Evolutionary conservation across 2,329 filamentous ascomycete genomes (phyloP).

Genomic region (Botryotinia globosa): DNA sequence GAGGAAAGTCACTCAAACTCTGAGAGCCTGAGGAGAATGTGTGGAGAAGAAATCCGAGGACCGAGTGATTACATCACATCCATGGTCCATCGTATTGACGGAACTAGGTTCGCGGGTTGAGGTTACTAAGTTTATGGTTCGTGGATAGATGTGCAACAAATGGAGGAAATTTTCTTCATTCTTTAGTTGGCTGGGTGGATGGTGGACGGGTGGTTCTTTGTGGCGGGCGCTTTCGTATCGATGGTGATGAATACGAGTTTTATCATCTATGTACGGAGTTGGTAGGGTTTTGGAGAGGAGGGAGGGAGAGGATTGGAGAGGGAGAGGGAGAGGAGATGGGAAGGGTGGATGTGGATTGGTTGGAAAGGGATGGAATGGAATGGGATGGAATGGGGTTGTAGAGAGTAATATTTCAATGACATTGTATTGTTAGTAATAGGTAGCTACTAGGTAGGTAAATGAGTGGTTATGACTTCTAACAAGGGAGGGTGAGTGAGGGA

Average conservation of each 20-base stretch:
- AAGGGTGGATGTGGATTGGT: background rate
- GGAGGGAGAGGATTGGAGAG: too few species aligned
- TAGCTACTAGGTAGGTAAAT: too few species aligned
- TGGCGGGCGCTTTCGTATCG: background rate
- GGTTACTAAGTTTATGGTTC: constrained; percentile 7
- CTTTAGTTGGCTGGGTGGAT: too few species aligned
- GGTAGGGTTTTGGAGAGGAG: too few species aligned
- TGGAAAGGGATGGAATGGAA: background rate
- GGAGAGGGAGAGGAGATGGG: background rate
- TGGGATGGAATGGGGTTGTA: too few species aligned
- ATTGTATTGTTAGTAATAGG: background rate
- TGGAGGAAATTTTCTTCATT: background rate
- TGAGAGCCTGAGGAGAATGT: too few species aligned
- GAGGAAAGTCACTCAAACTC: too few species aligned
- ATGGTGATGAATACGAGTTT: too few species aligned
- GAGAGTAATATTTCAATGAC: background rate
- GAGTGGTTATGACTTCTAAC: background rate
- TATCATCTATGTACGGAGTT: too few species aligned
- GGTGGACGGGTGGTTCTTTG: background rate
- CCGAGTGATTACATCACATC: too few species aligned
- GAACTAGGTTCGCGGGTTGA: background rate
- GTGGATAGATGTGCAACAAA: constrained; percentile 6
- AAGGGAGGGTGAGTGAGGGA: background rate
- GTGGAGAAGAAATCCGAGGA: too few species aligned
- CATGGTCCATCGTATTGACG: too few species aligned